Conservation (phyloP, 306 rosid genomes). For the Fagus sylvatica region DNA sequence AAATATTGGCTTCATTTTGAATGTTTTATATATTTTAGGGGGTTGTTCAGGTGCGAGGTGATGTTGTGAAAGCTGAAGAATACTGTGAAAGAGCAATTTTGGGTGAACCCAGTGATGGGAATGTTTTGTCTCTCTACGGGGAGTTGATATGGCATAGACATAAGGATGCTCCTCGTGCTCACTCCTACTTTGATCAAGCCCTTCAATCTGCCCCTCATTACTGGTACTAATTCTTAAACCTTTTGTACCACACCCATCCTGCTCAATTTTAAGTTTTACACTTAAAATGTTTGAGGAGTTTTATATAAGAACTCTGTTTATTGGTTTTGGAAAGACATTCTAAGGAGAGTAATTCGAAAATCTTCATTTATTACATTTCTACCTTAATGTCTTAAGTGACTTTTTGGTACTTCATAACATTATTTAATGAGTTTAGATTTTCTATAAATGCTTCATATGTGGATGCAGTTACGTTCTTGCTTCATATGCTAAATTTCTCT, state of each 20-base stretch:
- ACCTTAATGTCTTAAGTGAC: too few species aligned
- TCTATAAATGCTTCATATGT: background rate
- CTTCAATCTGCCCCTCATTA: slow-evolving; percentile 22
- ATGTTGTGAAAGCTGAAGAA: slow-evolving; percentile 23
- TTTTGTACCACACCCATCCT: too few species aligned
- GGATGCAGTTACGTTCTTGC: slow-evolving; percentile 24
- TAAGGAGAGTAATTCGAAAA: too few species aligned
- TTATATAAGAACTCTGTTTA: too few species aligned
- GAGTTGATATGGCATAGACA: slow-evolving; percentile 26
- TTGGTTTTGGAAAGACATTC: too few species aligned
- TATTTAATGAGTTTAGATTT: background rate
- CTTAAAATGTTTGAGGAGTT: too few species aligned
- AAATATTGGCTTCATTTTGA: background rate
- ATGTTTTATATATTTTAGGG: background rate
- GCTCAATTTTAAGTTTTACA: too few species aligned
- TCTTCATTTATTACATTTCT: too few species aligned
- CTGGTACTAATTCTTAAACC: background rate
- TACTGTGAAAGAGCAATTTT: slow-evolving; percentile 26
- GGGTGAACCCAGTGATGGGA: slow-evolving; percentile 14
- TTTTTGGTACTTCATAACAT: too few species aligned
- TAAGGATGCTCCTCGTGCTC: slow-evolving; percentile 22
- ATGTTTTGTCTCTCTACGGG: slow-evolving; percentile 28
- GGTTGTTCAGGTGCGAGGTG: slow-evolving; percentile 15
- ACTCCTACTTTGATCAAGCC: slow-evolving; percentile 24
- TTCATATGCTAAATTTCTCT: slow-evolving; percentile 19